Base-by-base conservation (phyloP, 257 asterid genomes). In the Nicotiana otophora region DNA sequence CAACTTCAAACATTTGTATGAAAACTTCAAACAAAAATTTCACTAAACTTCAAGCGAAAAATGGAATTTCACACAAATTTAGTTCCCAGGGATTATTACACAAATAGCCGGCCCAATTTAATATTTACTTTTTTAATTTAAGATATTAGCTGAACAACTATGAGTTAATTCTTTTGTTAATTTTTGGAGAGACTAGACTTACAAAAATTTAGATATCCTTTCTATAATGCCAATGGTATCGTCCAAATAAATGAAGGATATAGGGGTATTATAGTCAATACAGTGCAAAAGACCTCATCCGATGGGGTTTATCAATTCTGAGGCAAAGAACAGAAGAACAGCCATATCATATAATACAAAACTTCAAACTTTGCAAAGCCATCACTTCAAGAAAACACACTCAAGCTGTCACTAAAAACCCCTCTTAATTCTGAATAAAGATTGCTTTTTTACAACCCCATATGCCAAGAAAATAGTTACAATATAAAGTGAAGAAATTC, bases 221-320 rank as follows among this genome's bases (percentile, higher is more conserved):
- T 42, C 4, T 42, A 42, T 8, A 42, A 42, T 42, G 3, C 12
- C 36, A 72, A 46, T 48, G 79, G 61, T 33, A 74, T 23, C 30
- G 15, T 14, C 5, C 15, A 36, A 63, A 7, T 28, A 79, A 77
- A 20, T 39, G 30, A 46, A 61, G 5, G 58, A 14, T 20, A 9
- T 0, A 62, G 42, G 82, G 82, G 60, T 64, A 79, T 61, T 57
- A 79, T 79, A 79, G 82, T 23, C 42, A 79, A 79, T n/a, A 79
- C 61, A 79, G 26, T 5, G 34, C 36, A 51, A 26, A 79, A 79
- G 23, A 79, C 68, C 82, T 79, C 61, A 79, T 79, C 82, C 75
- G 10, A 61, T 78, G 74, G 42, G 57, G 15, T 79, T 61, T 79
- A 79, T 79, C 74, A 61, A 75, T 51, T 75, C 63, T 75, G 82